These are phyloP conservation scores for Coniochaeta sp. DNA, from an alignment of 2,329 filamentous ascomycete genomes.

Conservation along the genomic window DNA sequence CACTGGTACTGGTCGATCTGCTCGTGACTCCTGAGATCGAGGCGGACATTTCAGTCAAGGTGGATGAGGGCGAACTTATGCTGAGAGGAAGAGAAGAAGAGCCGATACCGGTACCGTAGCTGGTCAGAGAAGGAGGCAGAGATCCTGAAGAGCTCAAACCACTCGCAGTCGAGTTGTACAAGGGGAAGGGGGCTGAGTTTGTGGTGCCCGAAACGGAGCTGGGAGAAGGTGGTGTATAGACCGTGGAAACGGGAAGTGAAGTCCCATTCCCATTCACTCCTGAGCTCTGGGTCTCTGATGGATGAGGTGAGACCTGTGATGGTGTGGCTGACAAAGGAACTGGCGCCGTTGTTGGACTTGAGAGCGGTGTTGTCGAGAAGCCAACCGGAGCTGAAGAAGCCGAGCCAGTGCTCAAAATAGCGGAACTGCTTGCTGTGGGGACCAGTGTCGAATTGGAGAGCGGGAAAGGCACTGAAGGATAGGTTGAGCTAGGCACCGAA, in stretches of 20 bases:
- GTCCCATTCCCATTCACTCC: not conserved
- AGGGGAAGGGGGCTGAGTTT: slow-evolving; percentile 4
- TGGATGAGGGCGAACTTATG: not conserved
- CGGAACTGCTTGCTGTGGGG: not conserved
- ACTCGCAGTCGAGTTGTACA: slow-evolving; percentile 2
- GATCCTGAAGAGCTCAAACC: not conserved
- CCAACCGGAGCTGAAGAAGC: not conserved
- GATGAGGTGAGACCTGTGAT: not conserved
- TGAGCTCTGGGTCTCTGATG: not conserved
- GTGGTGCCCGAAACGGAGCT: slow-evolving; percentile 1
- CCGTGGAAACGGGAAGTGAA: not conserved
- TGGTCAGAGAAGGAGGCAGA: not conserved
- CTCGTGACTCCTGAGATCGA: not conserved
- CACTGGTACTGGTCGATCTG: not conserved
- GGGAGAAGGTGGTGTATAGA: not conserved
- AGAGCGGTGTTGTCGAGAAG: not conserved
- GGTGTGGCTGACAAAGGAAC: not conserved
- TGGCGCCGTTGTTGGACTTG: not conserved
- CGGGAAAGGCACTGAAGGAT: slow-evolving; percentile 4
- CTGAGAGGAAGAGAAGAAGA: not conserved
- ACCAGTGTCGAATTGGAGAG: slow-evolving; percentile 1
- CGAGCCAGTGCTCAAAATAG: not conserved
- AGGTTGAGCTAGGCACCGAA: not conserved
- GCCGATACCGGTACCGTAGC: not conserved
- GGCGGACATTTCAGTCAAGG: not conserved